Base-by-base conservation (phyloP, 257 asterid genomes). In the Primulina eburnea region DNA sequence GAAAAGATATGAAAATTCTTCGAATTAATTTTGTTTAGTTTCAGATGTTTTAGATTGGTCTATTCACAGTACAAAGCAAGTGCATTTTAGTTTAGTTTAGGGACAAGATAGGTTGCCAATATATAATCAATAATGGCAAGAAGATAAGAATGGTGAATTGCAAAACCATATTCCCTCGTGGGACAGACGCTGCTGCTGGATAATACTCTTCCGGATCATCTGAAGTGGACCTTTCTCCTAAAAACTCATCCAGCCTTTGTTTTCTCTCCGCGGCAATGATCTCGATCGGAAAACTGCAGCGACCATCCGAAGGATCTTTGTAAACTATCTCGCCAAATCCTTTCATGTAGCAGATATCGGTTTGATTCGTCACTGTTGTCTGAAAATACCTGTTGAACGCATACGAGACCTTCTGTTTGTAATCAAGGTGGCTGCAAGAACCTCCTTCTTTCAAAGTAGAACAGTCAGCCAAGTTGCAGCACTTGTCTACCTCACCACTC, bases 371-470 rank as follows among this genome's bases (percentile, higher is more conserved):
- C 35, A 28, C 71, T 8, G 21, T 7, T 3, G n/a, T 20, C 38
- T 84, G 85, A 56, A 70, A 84, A 9, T 26, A 24, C 75, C 57
- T 68, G 67, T 85, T 82, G 79, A 82, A 82, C 0, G 87, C 84
- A 10, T 69, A 82, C 0, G 86, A 80, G 0, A 72, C 17, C 17
- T 76, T 74, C 33, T 62, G 6, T 0, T 2, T 1, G 21, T 17
- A 40, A n/a, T 11, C 20, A n/a, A 85, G 71, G 1, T 7, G 11
- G 64, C 73, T 56, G 35, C 87, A 85, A 0, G 82, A 71, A 0
- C 80, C 83, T 0, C 83, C 84, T 0, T 8, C 17, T 4, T 5
- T 11, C 26, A 74, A 14, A 59, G 67, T 65, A 2, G 86, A 72
- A 76, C 90, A 85, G 21, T 85, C 90, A 0, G 77, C 64, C 0